Conservation (phyloP, 2,329 filamentous ascomycete genomes). For the Fragosphaeria purpurea region DNA sequence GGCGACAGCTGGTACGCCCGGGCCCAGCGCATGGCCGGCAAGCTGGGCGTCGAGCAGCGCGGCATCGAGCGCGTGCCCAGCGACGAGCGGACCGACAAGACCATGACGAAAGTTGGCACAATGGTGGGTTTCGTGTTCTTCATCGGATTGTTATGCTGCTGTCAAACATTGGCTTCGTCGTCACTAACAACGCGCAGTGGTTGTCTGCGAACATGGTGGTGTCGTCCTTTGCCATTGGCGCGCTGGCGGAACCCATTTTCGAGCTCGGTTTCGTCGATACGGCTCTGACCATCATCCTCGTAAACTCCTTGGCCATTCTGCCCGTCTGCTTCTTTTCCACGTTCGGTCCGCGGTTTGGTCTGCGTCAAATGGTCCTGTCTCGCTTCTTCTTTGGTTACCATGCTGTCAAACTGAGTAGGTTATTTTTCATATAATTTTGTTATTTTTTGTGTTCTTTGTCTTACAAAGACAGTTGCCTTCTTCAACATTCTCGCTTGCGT, state of each 20-base stretch:
- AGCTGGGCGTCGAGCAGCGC: conserved; percentile 59
- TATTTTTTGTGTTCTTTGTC: background rate
- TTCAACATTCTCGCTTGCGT: conserved; percentile 63
- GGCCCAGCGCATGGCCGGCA: conserved; percentile 53
- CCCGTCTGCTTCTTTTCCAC: conserved; percentile 47
- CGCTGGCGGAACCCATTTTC: conserved; percentile 59
- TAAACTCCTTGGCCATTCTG: conserved; percentile 57
- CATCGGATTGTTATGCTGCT: background rate
- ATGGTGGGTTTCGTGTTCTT: conserved; percentile 43
- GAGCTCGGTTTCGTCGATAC: conserved; percentile 63
- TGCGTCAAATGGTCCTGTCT: conserved; percentile 51
- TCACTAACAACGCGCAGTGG: conserved; percentile 40
- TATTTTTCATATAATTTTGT: background rate
- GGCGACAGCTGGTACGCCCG: conserved; percentile 18
- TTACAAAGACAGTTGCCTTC: conserved; percentile 42
- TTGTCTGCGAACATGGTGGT: conserved; percentile 70
- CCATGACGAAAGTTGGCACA: conserved; percentile 57
- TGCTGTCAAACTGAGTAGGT: conserved; percentile 55
- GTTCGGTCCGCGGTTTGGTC: conserved; percentile 45
- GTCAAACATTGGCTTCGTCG: background rate
- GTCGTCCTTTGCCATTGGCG: conserved; percentile 65
- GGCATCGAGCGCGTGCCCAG: conserved; percentile 67
- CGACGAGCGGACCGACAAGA: conserved; percentile 56
- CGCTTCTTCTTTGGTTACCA: conserved; percentile 51
- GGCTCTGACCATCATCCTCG: conserved; percentile 60